Percentiles rank a stretch among this genome's conserved stretches.
These are phyloP conservation scores for Aspergillus panamensis DNA, from an alignment of 495 filamentous ascomycete genomes.

Conservation along the genomic window DNA sequence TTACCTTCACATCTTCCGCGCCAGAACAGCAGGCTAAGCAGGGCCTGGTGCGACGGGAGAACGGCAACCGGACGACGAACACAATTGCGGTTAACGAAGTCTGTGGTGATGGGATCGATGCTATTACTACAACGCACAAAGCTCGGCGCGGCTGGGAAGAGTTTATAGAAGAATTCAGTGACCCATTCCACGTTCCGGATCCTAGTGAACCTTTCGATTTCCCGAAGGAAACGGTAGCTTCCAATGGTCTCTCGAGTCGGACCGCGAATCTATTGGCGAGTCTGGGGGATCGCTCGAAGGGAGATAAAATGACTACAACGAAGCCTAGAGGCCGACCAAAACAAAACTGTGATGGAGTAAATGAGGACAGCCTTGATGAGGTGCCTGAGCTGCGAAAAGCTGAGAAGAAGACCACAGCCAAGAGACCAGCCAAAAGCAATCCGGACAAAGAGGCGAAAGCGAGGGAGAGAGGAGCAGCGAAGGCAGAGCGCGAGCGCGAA, in stretches of 20 bases:
- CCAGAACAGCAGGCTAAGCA: conserved; percentile 19
- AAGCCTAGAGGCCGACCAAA: conserved; percentile 12
- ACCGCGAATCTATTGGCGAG: conserved; percentile 41
- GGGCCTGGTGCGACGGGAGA: neutral
- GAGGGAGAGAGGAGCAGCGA: conserved; percentile 48
- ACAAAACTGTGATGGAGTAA: neutral
- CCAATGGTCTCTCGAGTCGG: conserved; percentile 31
- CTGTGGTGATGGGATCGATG: neutral
- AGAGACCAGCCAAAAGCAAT: conserved; percentile 24
- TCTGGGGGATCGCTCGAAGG: conserved; percentile 19
- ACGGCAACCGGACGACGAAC: conserved; percentile 5
- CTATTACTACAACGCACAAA: neutral
- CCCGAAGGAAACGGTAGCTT: neutral
- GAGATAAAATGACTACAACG: neutral
- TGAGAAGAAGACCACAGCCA: conserved; percentile 29
- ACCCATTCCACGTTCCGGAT: conserved; percentile 30
- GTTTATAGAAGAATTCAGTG: conserved; percentile 41
- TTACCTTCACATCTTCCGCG: conserved; percentile 52
- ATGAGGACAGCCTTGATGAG: conserved; percentile 27
- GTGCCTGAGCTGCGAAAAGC: conserved; percentile 21
- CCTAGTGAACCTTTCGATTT: conserved; percentile 28
- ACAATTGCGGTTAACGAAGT: conserved; percentile 34
- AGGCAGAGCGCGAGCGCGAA: conserved; percentile 43
- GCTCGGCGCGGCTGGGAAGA: conserved; percentile 17
- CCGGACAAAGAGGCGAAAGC: conserved; percentile 54